These are phyloP conservation scores for Platanthera guangdongensis DNA, from an alignment of 106 monocot species.

Conservation along the genomic window DNA sequence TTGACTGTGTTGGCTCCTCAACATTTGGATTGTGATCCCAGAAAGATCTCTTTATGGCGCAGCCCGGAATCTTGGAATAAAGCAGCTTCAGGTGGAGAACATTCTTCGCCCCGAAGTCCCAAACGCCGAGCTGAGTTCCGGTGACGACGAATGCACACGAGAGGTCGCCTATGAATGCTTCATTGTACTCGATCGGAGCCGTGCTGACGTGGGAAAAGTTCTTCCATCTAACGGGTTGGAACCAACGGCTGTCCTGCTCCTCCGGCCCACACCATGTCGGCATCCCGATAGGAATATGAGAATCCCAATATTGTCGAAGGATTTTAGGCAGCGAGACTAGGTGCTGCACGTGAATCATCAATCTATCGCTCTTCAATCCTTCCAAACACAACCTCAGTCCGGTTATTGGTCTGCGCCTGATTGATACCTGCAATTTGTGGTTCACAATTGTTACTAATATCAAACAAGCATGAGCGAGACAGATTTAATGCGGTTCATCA, in stretches of 20 bases:
- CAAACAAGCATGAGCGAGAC: not conserved
- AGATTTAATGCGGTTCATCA: not conserved
- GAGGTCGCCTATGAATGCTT: constrained; percentile 42
- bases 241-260: constrained; percentile 89
- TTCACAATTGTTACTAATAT: not conserved
- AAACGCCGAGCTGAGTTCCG: constrained; percentile 74
- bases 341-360: constrained; percentile 60
- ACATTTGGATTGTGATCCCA: constrained; percentile 52
- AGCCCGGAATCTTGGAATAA: constrained; percentile 63
- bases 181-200: constrained; percentile 52
- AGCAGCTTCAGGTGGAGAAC: constrained; percentile 68
- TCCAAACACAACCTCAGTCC: constrained; percentile 62
- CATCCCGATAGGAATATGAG: constrained; percentile 59
- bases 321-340: constrained; percentile 66
- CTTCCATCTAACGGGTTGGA: constrained; percentile 78
- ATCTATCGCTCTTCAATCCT: constrained; percentile 58
- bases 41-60: constrained; percentile 60
- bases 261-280: constrained; percentile 85
- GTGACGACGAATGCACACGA: constrained; percentile 63
- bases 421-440: constrained; percentile 44
- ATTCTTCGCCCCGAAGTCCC: constrained; percentile 77
- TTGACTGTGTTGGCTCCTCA: not conserved
- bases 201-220: constrained; percentile 85
- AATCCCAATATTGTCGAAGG: constrained; percentile 59
- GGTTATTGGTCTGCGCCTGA: constrained; percentile 63